Evolutionary conservation across 306 rosid genomes (phyloP).

Genomic region (Cyamopsis tetragonoloba): DNA sequence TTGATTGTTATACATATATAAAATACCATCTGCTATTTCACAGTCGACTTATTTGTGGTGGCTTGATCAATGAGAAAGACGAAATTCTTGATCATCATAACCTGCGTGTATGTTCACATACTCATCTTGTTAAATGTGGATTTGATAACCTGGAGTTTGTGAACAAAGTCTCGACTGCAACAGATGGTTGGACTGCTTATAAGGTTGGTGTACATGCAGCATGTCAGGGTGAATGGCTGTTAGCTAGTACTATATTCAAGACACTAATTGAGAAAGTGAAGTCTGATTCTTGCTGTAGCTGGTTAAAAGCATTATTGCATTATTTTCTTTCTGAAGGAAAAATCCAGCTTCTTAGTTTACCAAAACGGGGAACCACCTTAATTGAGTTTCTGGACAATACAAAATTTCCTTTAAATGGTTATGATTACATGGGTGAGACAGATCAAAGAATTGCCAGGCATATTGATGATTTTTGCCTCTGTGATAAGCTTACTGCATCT

Average conservation of each 20-base stretch:
- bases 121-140: not conserved
- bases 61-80: slow-evolving; percentile 25
- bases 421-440: slow-evolving; percentile 21
- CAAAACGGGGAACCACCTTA: slow-evolving; percentile 30
- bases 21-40: slow-evolving; percentile 45
- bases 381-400: slow-evolving; percentile 30
- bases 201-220: not conserved
- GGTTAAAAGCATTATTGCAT: slow-evolving; percentile 23
- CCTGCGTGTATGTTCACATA: not conserved
- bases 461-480: slow-evolving; percentile 8
- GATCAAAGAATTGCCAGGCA: slow-evolving; percentile 16
- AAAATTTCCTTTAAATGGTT: slow-evolving; percentile 11
- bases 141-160: not conserved
- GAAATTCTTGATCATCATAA: not conserved
- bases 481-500: slow-evolving; percentile 39
- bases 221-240: not conserved
- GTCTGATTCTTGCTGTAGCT: not conserved
- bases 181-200: not conserved
- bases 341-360: slow-evolving; percentile 26
- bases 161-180: not conserved
- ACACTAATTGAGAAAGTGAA: not conserved
- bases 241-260: not conserved
- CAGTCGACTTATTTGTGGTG: slow-evolving; percentile 40
- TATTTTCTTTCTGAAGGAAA: slow-evolving; percentile 41
- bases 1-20: slow-evolving; percentile 38